Conservation (phyloP, 371 early-diverging fungal genomes). For the Coemansia sp. region DNA sequence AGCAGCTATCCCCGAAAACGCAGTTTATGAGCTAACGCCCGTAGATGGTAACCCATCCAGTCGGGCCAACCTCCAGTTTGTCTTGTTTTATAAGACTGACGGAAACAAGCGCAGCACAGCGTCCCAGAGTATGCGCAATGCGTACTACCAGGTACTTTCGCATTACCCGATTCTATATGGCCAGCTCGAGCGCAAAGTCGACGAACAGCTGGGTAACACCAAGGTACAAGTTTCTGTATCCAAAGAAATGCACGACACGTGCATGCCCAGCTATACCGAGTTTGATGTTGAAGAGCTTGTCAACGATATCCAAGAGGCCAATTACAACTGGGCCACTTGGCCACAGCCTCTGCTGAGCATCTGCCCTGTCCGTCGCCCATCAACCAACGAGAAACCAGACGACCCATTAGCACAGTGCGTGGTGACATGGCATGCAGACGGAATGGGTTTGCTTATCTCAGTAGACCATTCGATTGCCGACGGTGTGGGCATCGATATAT, state of each 20-base stretch:
- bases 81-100: slow-evolving; percentile 19
- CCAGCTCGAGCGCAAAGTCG: slow-evolving; percentile 1
- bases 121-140: slow-evolving; percentile 2
- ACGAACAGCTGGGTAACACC: not conserved
- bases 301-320: slow-evolving; percentile 6
- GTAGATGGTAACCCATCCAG: slow-evolving; percentile 32
- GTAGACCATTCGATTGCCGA: slow-evolving; percentile 38
- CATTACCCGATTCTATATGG: slow-evolving; percentile 41
- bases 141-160: slow-evolving; percentile 22
- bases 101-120: not conserved
- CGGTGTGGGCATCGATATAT: slow-evolving; percentile 26
- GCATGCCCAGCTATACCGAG: slow-evolving; percentile 25
- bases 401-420: slow-evolving; percentile 29
- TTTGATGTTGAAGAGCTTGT: slow-evolving; percentile 3
- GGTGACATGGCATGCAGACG: slow-evolving; percentile 35
- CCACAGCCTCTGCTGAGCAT: slow-evolving; percentile 25
- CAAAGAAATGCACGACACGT: not conserved
- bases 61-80: slow-evolving; percentile 40
- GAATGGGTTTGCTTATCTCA: slow-evolving; percentile 37
- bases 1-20: not conserved
- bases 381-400: not conserved
- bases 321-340: slow-evolving; percentile 34
- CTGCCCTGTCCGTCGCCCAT: slow-evolving; percentile 5
- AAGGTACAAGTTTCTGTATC: not conserved
- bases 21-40: slow-evolving; percentile 24